Evolutionary conservation across 768 basidiomycete genomes (phyloP).

Genomic region (Mycena olivaceomarginata): DNA sequence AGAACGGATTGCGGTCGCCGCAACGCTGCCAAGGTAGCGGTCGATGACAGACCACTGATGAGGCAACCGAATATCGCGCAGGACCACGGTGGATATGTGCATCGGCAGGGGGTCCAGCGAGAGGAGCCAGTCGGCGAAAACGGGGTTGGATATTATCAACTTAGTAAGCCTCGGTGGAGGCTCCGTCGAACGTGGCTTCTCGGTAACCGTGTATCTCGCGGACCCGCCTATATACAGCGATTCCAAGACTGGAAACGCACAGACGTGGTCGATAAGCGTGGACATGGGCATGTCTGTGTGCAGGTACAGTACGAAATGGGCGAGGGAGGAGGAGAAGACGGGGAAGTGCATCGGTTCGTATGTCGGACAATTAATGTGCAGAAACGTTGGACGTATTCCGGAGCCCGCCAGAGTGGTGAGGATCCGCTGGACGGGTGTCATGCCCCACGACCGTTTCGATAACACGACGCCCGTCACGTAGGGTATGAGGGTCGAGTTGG

Average conservation of each 20-base stretch:
- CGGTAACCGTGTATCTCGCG: not conserved
- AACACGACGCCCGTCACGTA: conserved; percentile 24
- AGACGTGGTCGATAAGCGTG: conserved; percentile 32
- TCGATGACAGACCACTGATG: conserved; percentile 13
- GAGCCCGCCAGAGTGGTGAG: conserved; percentile 25
- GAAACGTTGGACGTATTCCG: conserved; percentile 16
- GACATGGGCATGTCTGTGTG: conserved; percentile 34
- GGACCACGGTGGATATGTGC: conserved; percentile 16
- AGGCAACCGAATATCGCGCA: conserved; percentile 12
- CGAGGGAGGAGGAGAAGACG: conserved; percentile 25
- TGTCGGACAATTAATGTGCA: conserved; percentile 36
- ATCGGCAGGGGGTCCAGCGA: conserved; percentile 7
- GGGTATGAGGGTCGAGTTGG: conserved; percentile 10
- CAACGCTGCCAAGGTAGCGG: conserved; percentile 3
- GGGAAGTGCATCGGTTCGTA: conserved; percentile 34
- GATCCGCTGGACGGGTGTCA: conserved; percentile 30
- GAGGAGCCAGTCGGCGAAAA: conserved; percentile 20
- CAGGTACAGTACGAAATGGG: conserved; percentile 21
- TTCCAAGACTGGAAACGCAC: conserved; percentile 29
- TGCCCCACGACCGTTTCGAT: conserved; percentile 36
- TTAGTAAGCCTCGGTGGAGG: conserved; percentile 6
- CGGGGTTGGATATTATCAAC: conserved; percentile 17
- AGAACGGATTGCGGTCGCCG: conserved; percentile 3
- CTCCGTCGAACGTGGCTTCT: not conserved
- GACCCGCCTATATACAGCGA: conserved; percentile 31